These are phyloP conservation scores for Polyporus arcularius DNA, from an alignment of 768 basidiomycete genomes.

Conservation along the genomic window DNA sequence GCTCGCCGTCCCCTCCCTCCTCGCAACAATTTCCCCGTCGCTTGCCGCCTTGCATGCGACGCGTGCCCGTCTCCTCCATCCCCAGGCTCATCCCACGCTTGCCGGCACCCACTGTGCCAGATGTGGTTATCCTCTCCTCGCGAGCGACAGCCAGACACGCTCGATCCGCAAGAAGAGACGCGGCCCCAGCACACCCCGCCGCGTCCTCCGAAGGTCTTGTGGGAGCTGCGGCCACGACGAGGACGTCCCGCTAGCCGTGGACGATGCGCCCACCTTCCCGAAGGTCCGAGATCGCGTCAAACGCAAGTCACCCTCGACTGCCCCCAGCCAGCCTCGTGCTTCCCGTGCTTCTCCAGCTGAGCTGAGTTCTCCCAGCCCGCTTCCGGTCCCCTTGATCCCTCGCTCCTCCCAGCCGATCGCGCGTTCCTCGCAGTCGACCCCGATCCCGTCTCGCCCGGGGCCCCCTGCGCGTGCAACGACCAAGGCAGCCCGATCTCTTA, in stretches of 20 bases:
- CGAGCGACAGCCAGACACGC: constrained; percentile 40
- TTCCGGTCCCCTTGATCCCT: neutral
- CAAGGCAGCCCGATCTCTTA: neutral
- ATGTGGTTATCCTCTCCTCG: constrained; percentile 55
- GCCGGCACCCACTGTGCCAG: constrained; percentile 42
- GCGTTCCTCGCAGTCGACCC: neutral
- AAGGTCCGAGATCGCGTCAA: constrained; percentile 20
- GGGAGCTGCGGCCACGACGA: constrained; percentile 29
- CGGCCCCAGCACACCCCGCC: constrained; percentile 2
- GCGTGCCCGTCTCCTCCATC: constrained; percentile 36
- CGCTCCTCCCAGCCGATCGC: constrained; percentile 9
- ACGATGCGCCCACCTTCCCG: constrained; percentile 22
- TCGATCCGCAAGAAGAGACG: constrained; percentile 34
- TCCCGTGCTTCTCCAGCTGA: constrained; percentile 1
- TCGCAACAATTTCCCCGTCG: constrained; percentile 52
- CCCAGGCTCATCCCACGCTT: constrained; percentile 20
- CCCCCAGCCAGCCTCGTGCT: neutral
- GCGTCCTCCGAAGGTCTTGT: constrained; percentile 29
- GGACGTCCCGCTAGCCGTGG: constrained; percentile 25
- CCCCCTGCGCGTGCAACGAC: neutral
- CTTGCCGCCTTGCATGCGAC: constrained; percentile 65
- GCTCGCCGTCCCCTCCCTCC: constrained; percentile 46
- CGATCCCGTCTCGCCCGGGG: constrained; percentile 13
- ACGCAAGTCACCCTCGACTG: neutral
- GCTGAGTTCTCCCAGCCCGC: neutral